Evolutionary conservation across 805 yeast genomes (phyloP).

Genomic region (Zygosaccharomyces lentus): DNA sequence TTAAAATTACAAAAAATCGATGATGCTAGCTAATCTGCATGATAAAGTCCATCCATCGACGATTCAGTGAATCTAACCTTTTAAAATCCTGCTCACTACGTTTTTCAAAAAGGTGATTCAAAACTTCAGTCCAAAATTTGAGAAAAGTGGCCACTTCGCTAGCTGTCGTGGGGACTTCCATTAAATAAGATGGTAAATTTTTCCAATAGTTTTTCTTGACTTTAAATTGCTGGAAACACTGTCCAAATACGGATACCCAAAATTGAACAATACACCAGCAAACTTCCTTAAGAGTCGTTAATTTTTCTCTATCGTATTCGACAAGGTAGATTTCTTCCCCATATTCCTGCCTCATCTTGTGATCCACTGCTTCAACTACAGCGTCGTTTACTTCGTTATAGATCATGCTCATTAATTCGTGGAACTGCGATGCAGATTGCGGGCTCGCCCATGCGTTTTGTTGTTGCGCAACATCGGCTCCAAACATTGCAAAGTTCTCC

Average conservation of each 20-base stretch:
- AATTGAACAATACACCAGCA: constrained; percentile 41
- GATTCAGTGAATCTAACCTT: constrained; percentile 1
- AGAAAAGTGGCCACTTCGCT: constrained; percentile 40
- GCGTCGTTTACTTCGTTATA: constrained; percentile 42
- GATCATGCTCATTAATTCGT: constrained; percentile 2
- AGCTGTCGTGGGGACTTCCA: constrained; percentile 29
- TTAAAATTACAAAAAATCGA: constrained; percentile 10
- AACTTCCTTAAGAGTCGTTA: constrained; percentile 41
- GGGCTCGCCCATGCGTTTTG: neutral
- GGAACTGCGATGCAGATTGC: neutral
- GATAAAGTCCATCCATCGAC: constrained; percentile 7
- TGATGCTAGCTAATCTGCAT: neutral
- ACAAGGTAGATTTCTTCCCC: constrained; percentile 51
- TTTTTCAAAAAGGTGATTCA: constrained; percentile 41
- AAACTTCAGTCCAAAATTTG: constrained; percentile 48
- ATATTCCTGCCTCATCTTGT: constrained; percentile 49
- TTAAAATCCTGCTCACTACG: constrained; percentile 32
- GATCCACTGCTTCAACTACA: constrained; percentile 45
- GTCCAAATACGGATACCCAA: constrained; percentile 56
- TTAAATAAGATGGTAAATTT: constrained; percentile 23
- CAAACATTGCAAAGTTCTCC: constrained; percentile 33
- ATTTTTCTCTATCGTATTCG: constrained; percentile 41
- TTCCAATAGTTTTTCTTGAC: constrained; percentile 27
- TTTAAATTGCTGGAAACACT: constrained; percentile 37
- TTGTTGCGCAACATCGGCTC: constrained; percentile 1